phyloP scores from a whole-genome alignment of 2,329 filamentous ascomycete species.

The Ceratocystis alfenasii region DNA sequence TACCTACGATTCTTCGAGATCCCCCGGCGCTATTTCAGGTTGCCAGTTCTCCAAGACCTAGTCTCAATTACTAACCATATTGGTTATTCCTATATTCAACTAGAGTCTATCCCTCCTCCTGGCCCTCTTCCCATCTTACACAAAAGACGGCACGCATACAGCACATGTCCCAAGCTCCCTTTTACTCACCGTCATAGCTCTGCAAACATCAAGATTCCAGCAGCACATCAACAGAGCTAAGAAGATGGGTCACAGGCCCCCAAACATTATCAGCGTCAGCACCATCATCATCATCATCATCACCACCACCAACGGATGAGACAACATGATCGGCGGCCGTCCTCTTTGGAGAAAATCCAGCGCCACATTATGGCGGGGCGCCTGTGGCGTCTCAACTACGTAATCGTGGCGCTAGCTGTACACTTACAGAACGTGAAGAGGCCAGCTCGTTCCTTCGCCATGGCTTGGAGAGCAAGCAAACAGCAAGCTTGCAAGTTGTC shows the following conservation, averaged over 20 bases:
- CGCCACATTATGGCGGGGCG: slow-evolving; percentile 1
- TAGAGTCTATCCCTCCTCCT: neutral
- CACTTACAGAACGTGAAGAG: slow-evolving; percentile 15
- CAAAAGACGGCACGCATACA: neutral
- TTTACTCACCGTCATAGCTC: neutral
- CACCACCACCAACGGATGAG: neutral
- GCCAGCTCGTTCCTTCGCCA: slow-evolving; percentile 22
- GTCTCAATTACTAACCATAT: too few species aligned
- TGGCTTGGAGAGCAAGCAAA: neutral
- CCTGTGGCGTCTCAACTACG: slow-evolving; percentile 4
- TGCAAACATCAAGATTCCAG: neutral
- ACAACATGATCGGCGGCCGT: neutral
- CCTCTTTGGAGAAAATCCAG: neutral
- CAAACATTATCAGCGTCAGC: too few species aligned
- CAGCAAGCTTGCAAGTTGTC: slow-evolving; percentile 9
- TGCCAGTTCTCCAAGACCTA: too few species aligned
- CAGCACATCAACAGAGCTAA: neutral
- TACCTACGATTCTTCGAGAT: too few species aligned
- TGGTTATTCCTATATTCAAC: neutral
- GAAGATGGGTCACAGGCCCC: neutral
- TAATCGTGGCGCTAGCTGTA: slow-evolving; percentile 5
- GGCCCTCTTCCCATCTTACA: neutral
- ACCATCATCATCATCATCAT: neutral
- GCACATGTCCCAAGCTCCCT: neutral
- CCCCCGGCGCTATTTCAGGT: too few species aligned